Evolutionary conservation across 495 filamentous ascomycete genomes (phyloP), one percentile per base, ranked within the genome.

Genomic region (Aspergillus olivimuriae): DNA sequence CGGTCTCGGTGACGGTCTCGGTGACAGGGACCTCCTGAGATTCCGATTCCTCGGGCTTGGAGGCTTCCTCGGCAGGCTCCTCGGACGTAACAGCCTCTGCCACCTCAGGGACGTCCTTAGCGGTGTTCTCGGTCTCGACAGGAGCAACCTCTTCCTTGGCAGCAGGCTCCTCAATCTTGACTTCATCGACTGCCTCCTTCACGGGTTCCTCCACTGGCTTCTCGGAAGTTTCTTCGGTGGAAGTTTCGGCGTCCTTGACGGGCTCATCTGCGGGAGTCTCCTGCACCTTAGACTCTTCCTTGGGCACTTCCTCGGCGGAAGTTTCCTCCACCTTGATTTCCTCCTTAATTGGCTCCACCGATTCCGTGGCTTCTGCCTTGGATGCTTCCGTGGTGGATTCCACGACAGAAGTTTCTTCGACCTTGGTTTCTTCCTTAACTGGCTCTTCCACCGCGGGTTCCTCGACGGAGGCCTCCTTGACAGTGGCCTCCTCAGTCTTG

Each of bases 81-180:
- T 51, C 44, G 7, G 36, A 44, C 0, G 20, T 18, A 17, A 37
- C 21, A 39, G 36, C 18, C 32, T 41, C 31, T 35, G 7, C n/a
- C n/a, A n/a, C n/a, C n/a, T n/a, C n/a, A n/a, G 24, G 24, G 11
- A 28, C 24, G 5, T 28, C 24, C 24, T 28, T 11, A 11, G 24
- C 24, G 24, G 24, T 6, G 24, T 28, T 28, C 24, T 28, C 24
- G 11, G 24, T 28, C 24, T 28, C 11, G 24, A 11, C 11, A 28
- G 24, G 24, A 28, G n/a, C n/a, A n/a, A n/a, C n/a, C n/a, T n/a
- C n/a, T n/a, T n/a, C 11, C 12, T 51, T 50, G 26, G 42, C 23
- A 23, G 36, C 9, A 8, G 43, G 16, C 31, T 40, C 47, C 22
- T 53, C 44, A n/a, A 28, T 28, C 6, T 5, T 28, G 6, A 28